These are phyloP conservation scores for Umbellularia californica DNA, from an alignment of 164 flowering plant species.

Conservation along the genomic window DNA sequence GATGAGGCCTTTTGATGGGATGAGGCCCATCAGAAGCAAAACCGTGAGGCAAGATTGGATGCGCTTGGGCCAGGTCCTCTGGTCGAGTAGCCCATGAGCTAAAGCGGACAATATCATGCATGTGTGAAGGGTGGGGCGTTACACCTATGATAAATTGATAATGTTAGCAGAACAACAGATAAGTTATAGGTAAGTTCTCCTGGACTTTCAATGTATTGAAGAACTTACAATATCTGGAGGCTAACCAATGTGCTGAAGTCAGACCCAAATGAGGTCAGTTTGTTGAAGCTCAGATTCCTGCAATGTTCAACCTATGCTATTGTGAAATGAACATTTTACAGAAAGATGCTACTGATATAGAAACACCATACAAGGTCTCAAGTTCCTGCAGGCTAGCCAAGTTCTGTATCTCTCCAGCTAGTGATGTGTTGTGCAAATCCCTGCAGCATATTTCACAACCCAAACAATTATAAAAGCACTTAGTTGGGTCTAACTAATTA, in stretches of 20 bases:
- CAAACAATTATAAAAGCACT: not conserved
- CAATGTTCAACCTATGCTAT: slow-evolving; percentile 13
- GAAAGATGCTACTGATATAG: not conserved
- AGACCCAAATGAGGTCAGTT: slow-evolving; percentile 67
- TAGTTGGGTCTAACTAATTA: not conserved
- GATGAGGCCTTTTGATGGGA: too few species aligned
- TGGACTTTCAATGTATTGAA: not conserved
- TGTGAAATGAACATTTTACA: slow-evolving; percentile 7
- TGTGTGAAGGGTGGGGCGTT: too few species aligned
- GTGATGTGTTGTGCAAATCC: slow-evolving; percentile 84
- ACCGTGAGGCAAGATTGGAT: too few species aligned
- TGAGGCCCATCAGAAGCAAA: too few species aligned
- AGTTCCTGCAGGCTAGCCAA: slow-evolving; percentile 71
- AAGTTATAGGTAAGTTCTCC: not conserved
- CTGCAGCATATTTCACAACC: slow-evolving; percentile 31
- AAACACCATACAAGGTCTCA: slow-evolving; percentile 52
- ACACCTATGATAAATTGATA: not conserved
- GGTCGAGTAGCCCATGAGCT: too few species aligned
- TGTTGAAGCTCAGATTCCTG: slow-evolving; percentile 90
- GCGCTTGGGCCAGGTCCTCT: too few species aligned
- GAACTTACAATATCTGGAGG: slow-evolving; percentile 71
- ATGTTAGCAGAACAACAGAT: not conserved
- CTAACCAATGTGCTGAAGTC: slow-evolving; percentile 47
- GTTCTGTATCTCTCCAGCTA: slow-evolving; percentile 68
- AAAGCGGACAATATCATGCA: too few species aligned